A percentile compares a stretch with the other conserved stretches of the same genome.
These are phyloP conservation scores for Sugiyamaella xylanicola DNA, from an alignment of 1,139 yeast genomes.

Conservation along the genomic window DNA sequence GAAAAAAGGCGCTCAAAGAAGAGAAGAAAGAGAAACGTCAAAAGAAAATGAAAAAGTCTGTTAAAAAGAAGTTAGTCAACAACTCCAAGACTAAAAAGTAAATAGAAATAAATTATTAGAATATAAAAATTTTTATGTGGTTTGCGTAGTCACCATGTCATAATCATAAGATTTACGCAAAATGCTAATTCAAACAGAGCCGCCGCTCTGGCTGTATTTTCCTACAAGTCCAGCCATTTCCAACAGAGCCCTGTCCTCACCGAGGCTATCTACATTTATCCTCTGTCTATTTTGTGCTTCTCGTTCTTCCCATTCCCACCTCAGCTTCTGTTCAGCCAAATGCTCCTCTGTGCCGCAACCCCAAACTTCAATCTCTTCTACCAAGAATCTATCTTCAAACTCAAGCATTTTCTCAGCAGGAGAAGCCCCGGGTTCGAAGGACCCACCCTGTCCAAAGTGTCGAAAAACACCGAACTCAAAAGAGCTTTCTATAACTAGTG, in stretches of 20 bases:
- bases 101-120: background rate
- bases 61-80: constrained; percentile 61
- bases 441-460: constrained; percentile 60
- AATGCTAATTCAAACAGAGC: constrained; percentile 45
- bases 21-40: constrained; percentile 87
- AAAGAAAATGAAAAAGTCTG: constrained; percentile 86
- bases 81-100: constrained; percentile 31
- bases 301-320: constrained; percentile 90
- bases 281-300: constrained; percentile 79
- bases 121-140: no score
- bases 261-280: constrained; percentile 63
- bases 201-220: constrained; percentile 62
- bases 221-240: constrained; percentile 94
- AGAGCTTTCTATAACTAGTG: constrained; percentile 73
- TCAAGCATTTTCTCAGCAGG: constrained; percentile 39
- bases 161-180: background rate
- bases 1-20: constrained; percentile 82
- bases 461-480: constrained; percentile 82
- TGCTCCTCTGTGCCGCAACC: constrained; percentile 83
- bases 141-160: no score
- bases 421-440: constrained; percentile 41
- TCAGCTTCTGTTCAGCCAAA: constrained; percentile 69
- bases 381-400: constrained; percentile 70
- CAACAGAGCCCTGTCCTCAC: constrained; percentile 81
- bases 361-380: constrained; percentile 85